Percentiles rank a stretch among this genome's conserved stretches.
Conservation (phyloP, 1,284 basidiomycete species). For the Xerocomus nothofagi region DNA sequence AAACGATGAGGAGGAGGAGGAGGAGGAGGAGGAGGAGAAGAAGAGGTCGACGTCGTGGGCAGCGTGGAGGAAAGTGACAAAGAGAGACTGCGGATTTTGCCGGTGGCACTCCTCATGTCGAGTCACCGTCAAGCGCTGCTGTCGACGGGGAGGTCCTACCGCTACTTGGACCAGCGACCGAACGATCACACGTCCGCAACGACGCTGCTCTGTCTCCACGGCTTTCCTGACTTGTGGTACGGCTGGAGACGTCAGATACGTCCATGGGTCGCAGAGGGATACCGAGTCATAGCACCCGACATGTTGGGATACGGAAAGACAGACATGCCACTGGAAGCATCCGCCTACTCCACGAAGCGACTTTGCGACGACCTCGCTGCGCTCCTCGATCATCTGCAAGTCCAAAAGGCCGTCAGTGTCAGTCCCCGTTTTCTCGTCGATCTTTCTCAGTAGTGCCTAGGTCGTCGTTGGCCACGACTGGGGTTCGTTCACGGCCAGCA, state of each 20-base stretch:
- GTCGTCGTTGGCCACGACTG: constrained; percentile 74
- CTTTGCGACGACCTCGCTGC: constrained; percentile 63
- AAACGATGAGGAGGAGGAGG: too few species aligned
- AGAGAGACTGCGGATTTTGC: constrained; percentile 30
- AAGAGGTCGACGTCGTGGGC: constrained; percentile 10
- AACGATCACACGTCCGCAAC: constrained; percentile 40
- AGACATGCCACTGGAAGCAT: constrained; percentile 56
- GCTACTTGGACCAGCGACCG: constrained; percentile 66
- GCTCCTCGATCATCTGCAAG: constrained; percentile 54
- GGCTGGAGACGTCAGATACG: constrained; percentile 70
- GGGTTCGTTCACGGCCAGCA: constrained; percentile 58
- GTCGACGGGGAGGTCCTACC: constrained; percentile 60
- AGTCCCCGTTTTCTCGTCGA: not conserved
- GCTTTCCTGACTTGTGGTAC: constrained; percentile 75
- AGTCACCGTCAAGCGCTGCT: constrained; percentile 50
- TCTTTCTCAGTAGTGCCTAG: constrained; percentile 34
- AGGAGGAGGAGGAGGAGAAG: too few species aligned
- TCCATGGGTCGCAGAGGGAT: constrained; percentile 62
- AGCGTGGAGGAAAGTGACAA: constrained; percentile 32
- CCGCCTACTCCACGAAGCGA: constrained; percentile 59
- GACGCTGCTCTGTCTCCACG: constrained; percentile 68
- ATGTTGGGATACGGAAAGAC: constrained; percentile 72
- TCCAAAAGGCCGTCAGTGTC: constrained; percentile 51
- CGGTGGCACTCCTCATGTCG: constrained; percentile 27
- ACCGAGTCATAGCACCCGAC: constrained; percentile 68